phyloP scores from a whole-genome alignment of 1,284 basidiomycete species.

The Cryptococcus floricola region DNA sequence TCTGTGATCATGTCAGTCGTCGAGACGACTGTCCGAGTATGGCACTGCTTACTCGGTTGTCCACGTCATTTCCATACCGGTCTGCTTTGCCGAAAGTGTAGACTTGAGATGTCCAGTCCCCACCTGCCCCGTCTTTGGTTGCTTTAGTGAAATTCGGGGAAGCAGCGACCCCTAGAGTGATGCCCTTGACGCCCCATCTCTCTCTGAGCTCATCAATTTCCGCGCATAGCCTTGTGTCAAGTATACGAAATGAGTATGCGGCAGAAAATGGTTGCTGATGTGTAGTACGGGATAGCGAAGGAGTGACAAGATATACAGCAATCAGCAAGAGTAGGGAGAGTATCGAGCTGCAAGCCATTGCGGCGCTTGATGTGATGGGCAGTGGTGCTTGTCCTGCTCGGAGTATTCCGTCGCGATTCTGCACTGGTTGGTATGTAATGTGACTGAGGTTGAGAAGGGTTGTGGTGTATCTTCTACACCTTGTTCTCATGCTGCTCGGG shows the following conservation, averaged over 20 bases:
- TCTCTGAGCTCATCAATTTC: conserved; percentile 4
- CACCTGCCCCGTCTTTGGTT: not conserved
- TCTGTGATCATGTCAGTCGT: conserved; percentile 26
- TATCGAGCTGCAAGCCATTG: too few relatives aligned
- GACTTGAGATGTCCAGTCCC: conserved; percentile 8
- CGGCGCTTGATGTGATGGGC: too few relatives aligned
- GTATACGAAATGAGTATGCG: not conserved
- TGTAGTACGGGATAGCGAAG: too few relatives aligned
- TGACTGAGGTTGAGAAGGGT: too few relatives aligned
- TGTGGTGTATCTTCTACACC: too few relatives aligned
- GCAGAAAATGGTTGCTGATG: too few relatives aligned
- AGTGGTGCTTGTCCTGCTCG: too few relatives aligned
- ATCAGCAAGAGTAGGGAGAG: too few relatives aligned
- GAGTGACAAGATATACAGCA: too few relatives aligned
- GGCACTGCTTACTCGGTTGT: conserved; percentile 5
- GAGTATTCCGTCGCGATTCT: too few relatives aligned
- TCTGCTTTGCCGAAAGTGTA: conserved; percentile 8
- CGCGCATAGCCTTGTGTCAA: not conserved
- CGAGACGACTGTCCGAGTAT: not conserved
- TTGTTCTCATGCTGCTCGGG: too few relatives aligned
- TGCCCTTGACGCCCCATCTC: conserved; percentile 10
- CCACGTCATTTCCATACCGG: conserved; percentile 1
- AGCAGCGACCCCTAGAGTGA: conserved; percentile 11
- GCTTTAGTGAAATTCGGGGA: conserved; percentile 3
- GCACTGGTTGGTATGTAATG: too few relatives aligned